Evolutionary conservation across 257 asterid genomes (phyloP), one percentile per base, ranked within the genome.

Genomic region (Lantana camara): DNA sequence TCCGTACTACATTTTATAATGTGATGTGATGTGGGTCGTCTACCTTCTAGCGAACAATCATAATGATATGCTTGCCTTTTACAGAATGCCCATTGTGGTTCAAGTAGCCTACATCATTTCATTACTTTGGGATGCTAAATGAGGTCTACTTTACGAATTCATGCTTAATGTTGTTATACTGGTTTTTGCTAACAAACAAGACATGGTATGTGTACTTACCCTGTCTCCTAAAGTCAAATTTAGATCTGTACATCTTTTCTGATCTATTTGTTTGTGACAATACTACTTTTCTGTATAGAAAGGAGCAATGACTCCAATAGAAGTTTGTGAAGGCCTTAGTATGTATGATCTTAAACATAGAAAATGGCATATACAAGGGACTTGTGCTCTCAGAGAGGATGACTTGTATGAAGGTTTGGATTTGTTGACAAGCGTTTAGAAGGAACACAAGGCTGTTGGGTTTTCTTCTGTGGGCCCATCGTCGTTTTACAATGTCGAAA

Each of bases 111-210:
- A n/a, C n/a, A n/a, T n/a, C n/a, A n/a, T n/a, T n/a, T n/a, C n/a
- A n/a, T n/a, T n/a, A n/a, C n/a, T n/a, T n/a, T n/a, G n/a, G n/a
- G n/a, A n/a, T n/a, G n/a, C n/a, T n/a, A n/a, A n/a, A n/a, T n/a
- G n/a, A n/a, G n/a, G n/a, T n/a, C n/a, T n/a, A n/a, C n/a, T n/a
- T n/a, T n/a, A n/a, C n/a, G n/a, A n/a, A n/a, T 92, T 87, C 81
- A 92, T 92, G 98, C 95, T 89, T 54, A 85, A 85, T 77, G 94
- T 95, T 75, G 89, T 92, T 57, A 85, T 92, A 83, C 75, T 92
- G 93, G 95, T 92, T 53, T 92, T 92, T 11, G 98, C 98, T 14
- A 92, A 92, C 82, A 92, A 92, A 73, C 98, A 92, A 73, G 98
- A 92, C 81, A 85, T 92, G 98, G 98, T 92, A 85, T 32, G 54